phyloP scores from a whole-genome alignment of 352 stramenopile genomes.

The Globisporangium perplexum region DNA sequence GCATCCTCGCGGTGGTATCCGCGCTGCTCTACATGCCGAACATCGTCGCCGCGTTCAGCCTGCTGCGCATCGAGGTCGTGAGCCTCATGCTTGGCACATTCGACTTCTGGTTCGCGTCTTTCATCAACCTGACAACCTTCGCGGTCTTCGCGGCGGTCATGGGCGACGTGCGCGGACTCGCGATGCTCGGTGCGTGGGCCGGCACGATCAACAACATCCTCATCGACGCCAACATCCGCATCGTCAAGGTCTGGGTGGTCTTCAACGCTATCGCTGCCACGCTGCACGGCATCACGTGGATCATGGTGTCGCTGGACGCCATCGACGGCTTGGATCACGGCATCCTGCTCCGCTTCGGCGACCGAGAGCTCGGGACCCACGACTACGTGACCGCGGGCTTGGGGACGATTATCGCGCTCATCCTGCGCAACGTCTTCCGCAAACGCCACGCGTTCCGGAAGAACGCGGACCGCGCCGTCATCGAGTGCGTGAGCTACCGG shows the following conservation, averaged over 20 bases:
- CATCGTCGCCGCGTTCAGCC: neutral
- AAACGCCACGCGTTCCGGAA: neutral
- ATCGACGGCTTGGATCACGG: neutral
- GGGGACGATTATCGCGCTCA: neutral
- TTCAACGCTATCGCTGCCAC: neutral
- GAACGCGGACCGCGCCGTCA: neutral
- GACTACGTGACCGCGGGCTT: neutral
- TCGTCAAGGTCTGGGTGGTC: slow-evolving; percentile 2
- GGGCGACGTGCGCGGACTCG: slow-evolving; percentile 4
- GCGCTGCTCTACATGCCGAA: slow-evolving; percentile 1
- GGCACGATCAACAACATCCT: slow-evolving; percentile 4
- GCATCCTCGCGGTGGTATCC: neutral
- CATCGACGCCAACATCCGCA: slow-evolving; percentile 4
- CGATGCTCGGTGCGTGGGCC: neutral
- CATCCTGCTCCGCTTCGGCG: neutral
- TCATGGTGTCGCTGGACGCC: neutral
- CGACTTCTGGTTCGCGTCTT: slow-evolving; percentile 9
- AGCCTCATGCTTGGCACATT: neutral
- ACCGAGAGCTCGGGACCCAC: neutral
- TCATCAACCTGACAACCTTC: slow-evolving; percentile 1
- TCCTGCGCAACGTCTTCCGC: slow-evolving; percentile 2
- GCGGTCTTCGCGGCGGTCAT: neutral
- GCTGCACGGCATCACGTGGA: neutral
- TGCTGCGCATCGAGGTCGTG: slow-evolving; percentile 1
- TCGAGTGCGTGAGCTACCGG: slow-evolving; percentile 7